Base-by-base conservation (phyloP, 2,329 filamentous ascomycete species). In the Domatiomyces globalis region DNA sequence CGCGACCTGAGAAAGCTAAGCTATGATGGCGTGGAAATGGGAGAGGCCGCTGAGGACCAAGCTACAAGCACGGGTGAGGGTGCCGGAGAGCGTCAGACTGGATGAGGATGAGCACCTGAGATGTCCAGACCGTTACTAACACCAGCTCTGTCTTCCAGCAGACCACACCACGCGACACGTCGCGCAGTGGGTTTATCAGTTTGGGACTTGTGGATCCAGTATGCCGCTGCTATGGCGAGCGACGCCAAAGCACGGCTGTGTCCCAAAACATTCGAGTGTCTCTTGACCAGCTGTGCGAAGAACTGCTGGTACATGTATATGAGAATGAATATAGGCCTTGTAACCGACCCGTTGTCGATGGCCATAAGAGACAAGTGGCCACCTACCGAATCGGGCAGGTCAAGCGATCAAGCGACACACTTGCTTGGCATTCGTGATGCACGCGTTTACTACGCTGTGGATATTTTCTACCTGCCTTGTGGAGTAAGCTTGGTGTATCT, bases 1-100 rank as follows among this genome's bases (percentile, higher is more conserved):
- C 79, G 88, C 10, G 89, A 96, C 65, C 71, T 98, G 51, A 86
- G 94, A 61, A 77, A 79, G 2, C 73, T 98, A 25, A 90, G 90
- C 0, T 87, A 96, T 56, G 84, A 94, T 65, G 70, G 78, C 1
- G 84, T 94, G 8, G 87, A 58, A 43, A 8, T 54, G 43, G 48
- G 48, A 39, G 33, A 42, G 50, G 29, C 4, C 5, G 33, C 12
- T 2, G 15, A 39, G 12, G 33, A 39, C 33, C 15, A 39, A 29
- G 20, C n/a, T 47, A 10, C 42, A 7, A n/a, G 42, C 42, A n/a
- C n/a, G 15, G 3, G 3, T 43, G 42, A 19, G 42, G 42, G 18
- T 45, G 43, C 19, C 9, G 17, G 12, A 45, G n/a, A 27, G 22
- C 43, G n/a, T 19, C 15, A 27, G 15, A 18, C 43, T 15, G 33